These are phyloP conservation scores for Aspergillus wentii DNA, from an alignment of 495 filamentous ascomycete genomes.

Conservation along the genomic window DNA sequence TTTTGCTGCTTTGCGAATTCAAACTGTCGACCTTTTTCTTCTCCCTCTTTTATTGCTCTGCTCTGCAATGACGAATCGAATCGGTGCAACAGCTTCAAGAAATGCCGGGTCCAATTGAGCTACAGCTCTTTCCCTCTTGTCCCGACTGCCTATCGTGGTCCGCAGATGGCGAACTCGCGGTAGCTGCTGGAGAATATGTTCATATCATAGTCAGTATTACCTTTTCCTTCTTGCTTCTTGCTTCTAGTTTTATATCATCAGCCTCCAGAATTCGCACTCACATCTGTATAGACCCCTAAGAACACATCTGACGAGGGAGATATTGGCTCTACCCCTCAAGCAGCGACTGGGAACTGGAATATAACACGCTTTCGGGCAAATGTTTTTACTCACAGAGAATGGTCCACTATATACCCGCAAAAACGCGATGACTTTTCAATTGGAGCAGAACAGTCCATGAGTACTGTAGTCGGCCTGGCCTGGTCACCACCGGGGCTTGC, in stretches of 20 bases:
- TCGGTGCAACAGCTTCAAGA: not conserved
- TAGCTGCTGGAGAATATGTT: conserved; percentile 55
- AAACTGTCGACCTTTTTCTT: too few species aligned
- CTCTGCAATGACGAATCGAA: not conserved
- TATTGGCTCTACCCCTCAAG: conserved; percentile 1
- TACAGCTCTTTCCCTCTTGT: conserved; percentile 35
- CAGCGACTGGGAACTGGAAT: conserved; percentile 25
- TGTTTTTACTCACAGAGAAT: conserved; percentile 49
- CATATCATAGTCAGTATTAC: conserved; percentile 43
- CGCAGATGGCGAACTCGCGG: conserved; percentile 54
- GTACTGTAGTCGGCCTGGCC: conserved; percentile 43
- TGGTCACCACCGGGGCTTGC: conserved; percentile 62
- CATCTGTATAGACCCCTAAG: conserved; percentile 22
- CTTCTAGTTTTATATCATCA: too few species aligned
- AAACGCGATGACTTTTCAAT: conserved; percentile 50
- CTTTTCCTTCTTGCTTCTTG: not conserved
- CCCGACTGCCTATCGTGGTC: conserved; percentile 59
- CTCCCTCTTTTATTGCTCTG: too few species aligned
- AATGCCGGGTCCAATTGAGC: conserved; percentile 32
- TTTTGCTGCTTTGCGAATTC: too few species aligned
- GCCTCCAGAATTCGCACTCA: too few species aligned
- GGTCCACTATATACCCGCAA: conserved; percentile 41
- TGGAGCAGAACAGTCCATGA: conserved; percentile 58
- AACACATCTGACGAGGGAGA: not conserved
- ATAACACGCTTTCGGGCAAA: conserved; percentile 43